These are phyloP conservation scores for Fusarium ramigenum DNA, from an alignment of 2,329 filamentous ascomycete genomes.

Conservation along the genomic window DNA sequence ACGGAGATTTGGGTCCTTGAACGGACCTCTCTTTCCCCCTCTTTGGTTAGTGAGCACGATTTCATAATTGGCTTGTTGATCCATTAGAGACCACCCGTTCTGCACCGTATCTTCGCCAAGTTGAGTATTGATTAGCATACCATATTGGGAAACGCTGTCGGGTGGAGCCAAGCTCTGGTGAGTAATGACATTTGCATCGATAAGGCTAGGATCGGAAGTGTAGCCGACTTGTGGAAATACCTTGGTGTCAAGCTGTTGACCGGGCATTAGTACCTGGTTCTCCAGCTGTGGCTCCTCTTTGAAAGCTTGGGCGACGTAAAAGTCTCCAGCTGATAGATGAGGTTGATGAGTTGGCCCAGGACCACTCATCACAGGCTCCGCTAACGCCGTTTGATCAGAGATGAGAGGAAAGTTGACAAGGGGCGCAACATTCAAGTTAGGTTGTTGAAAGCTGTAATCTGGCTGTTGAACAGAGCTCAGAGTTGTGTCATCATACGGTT, in stretches of 20 bases:
- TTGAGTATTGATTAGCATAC: constrained; percentile 20
- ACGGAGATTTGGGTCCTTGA: constrained; percentile 61
- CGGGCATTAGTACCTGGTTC: constrained; percentile 21
- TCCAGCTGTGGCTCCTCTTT: constrained; percentile 36
- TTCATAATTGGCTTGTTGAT: constrained; percentile 43
- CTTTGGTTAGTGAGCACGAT: constrained; percentile 45
- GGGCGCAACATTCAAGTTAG: constrained; percentile 29
- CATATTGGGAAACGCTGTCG: constrained; percentile 31
- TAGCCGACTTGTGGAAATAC: constrained; percentile 35
- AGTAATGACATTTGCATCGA: constrained; percentile 17
- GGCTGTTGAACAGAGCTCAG: constrained; percentile 24
- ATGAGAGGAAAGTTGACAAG: constrained; percentile 37
- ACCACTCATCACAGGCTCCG: constrained; percentile 26
- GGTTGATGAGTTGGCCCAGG: constrained; percentile 23
- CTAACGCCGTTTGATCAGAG: constrained; percentile 27
- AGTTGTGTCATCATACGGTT: constrained; percentile 25
- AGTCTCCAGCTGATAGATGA: constrained; percentile 29
- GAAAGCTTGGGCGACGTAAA: constrained; percentile 30
- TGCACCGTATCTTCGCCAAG: constrained; percentile 14
- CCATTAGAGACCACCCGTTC: constrained; percentile 32
- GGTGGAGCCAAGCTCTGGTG: constrained; percentile 26
- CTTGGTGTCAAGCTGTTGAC: constrained; percentile 30
- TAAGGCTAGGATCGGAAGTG: constrained; percentile 20
- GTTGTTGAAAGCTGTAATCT: constrained; percentile 28
- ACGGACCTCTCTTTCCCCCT: constrained; percentile 59